Conservation (phyloP, 805 yeast genomes). For the Maudiozyma saulgeensis region DNA sequence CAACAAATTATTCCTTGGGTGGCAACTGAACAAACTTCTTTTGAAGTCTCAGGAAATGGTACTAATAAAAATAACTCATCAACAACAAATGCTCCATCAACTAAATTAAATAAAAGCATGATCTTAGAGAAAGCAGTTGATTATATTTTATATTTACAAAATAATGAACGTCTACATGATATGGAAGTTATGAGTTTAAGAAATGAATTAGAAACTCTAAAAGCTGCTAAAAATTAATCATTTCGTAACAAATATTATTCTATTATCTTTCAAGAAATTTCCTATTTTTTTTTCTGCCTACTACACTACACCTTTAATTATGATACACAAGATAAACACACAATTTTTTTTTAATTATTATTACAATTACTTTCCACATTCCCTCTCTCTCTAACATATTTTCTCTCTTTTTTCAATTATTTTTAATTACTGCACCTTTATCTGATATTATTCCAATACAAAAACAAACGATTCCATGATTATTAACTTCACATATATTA, state of each 20-base stretch:
- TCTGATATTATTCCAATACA: neutral
- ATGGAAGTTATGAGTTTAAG: constrained; percentile 28
- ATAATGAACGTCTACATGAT: constrained; percentile 33
- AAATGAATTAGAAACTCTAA: constrained; percentile 25
- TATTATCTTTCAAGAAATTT: neutral
- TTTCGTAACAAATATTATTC: neutral
- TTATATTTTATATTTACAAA: constrained; percentile 45
- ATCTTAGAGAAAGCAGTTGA: constrained; percentile 62
- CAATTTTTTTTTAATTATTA: neutral
- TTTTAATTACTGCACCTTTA: too few relatives aligned
- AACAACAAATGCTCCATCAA: constrained; percentile 6
- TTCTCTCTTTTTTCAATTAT: too few relatives aligned
- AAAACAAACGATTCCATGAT: neutral
- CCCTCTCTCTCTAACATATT: too few relatives aligned
- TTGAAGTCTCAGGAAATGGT: constrained; percentile 30
- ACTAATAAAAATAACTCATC: neutral
- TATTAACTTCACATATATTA: too few relatives aligned
- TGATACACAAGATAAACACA: neutral
- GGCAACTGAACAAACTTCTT: constrained; percentile 50
- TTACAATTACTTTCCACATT: too few relatives aligned
- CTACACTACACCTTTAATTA: neutral
- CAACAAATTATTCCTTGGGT: constrained; percentile 62
- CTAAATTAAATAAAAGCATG: constrained; percentile 53
- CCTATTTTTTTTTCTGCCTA: neutral
- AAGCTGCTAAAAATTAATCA: neutral